Percentiles rank a stretch among this genome's conserved stretches.
phyloP scores from a whole-genome alignment of 2,329 filamentous ascomycete species.

The Simplicillium sp. region DNA sequence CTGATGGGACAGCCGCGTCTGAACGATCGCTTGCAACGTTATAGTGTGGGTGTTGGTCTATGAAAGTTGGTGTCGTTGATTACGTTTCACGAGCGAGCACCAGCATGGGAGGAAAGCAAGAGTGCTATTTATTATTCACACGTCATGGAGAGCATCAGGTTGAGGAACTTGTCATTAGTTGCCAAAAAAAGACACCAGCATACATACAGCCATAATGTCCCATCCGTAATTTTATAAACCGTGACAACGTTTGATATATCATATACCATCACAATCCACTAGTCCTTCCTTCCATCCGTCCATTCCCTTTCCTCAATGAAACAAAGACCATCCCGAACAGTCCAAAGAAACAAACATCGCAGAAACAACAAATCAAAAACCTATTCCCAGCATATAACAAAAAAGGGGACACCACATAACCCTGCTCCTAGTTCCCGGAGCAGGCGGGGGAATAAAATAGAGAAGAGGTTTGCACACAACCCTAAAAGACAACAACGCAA shows the following conservation, averaged over 20 bases:
- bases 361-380: conserved; percentile 9
- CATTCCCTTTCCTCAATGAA: background rate
- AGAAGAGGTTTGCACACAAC: background rate
- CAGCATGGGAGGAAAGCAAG: too few species aligned
- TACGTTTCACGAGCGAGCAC: too few species aligned
- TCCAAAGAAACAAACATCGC: conserved; percentile 1
- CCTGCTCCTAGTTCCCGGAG: background rate
- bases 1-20: conserved; percentile 22
- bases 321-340: background rate
- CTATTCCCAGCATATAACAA: conserved; percentile 19
- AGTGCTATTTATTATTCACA: background rate
- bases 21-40: too few species aligned
- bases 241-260: too few species aligned
- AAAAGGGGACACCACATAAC: conserved; percentile 16
- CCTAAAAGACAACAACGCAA: background rate
- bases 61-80: background rate
- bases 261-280: background rate
- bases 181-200: too few species aligned
- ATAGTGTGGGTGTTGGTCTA: too few species aligned
- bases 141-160: background rate
- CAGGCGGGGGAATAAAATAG: conserved; percentile 3
- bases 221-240: too few species aligned
- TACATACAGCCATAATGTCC: too few species aligned
- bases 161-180: too few species aligned
- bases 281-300: too few species aligned